Percentiles rank a stretch among this genome's conserved stretches.
These are phyloP conservation scores for Prosopis cineraria DNA, from an alignment of 306 rosid genomes.

Conservation along the genomic window DNA sequence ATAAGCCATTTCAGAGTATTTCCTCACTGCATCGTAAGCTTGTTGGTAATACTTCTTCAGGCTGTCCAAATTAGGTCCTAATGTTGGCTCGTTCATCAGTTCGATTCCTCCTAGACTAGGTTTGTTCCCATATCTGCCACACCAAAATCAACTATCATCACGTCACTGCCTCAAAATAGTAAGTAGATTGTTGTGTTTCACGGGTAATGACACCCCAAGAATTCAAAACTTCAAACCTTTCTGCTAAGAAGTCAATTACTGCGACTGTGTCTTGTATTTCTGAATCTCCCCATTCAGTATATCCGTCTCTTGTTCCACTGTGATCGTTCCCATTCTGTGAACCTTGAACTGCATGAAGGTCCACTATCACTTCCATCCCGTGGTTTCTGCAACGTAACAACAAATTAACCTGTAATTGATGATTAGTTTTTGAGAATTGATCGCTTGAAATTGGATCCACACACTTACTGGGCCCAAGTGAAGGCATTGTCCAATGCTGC, in stretches of 20 bases:
- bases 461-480: conserved; percentile 60
- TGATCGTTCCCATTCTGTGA: conserved; percentile 57
- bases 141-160: conserved; percentile 12
- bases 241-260: conserved; percentile 54
- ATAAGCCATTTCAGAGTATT: conserved; percentile 37
- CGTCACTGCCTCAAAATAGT: too few species aligned
- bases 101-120: conserved; percentile 51
- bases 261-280: conserved; percentile 42
- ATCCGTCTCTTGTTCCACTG: too few species aligned
- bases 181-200: too few species aligned
- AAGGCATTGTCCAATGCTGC: conserved; percentile 61
- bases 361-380: conserved; percentile 49
- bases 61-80: conserved; percentile 42
- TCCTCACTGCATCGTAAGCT: conserved; percentile 41
- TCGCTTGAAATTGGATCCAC: background rate
- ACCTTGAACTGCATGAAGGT: conserved; percentile 61
- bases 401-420: too few species aligned
- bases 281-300: conserved; percentile 51
- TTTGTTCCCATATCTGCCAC: conserved; percentile 41
- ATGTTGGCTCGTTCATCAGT: conserved; percentile 53
- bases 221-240: conserved; percentile 40
- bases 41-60: conserved; percentile 26
- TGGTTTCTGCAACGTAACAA: conserved; percentile 47
- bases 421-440: background rate
- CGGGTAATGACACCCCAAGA: background rate